Percentiles rank a stretch among this genome's conserved stretches.
These are phyloP conservation scores for Chenopodium quinoa DNA, from an alignment of 148 eudicot genomes.

Conservation along the genomic window DNA sequence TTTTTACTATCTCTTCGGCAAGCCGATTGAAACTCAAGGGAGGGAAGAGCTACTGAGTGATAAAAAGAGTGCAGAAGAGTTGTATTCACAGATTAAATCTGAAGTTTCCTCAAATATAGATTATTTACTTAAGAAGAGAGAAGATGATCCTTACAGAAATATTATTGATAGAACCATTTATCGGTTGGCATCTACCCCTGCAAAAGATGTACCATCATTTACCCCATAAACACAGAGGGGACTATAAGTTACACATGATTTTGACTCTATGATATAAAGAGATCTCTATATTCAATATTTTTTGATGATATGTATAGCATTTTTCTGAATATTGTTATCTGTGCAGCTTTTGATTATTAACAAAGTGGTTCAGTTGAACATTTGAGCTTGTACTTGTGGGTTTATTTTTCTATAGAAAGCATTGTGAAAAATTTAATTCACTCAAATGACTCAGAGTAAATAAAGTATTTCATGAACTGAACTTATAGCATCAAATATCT, in stretches of 20 bases:
- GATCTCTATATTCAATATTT: background rate
- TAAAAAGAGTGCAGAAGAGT: constrained; percentile 48
- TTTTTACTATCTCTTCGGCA: constrained; percentile 68
- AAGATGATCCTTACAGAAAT: constrained; percentile 78
- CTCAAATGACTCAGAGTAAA: background rate
- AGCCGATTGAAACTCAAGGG: constrained; percentile 71
- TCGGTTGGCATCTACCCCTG: constrained; percentile 33
- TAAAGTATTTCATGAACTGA: background rate
- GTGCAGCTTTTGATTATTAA: background rate
- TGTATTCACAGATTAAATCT: constrained; percentile 57
- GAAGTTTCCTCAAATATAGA: constrained; percentile 52
- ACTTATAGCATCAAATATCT: background rate
- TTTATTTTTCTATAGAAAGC: background rate
- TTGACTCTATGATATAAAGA: constrained; percentile 3
- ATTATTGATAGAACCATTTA: constrained; percentile 52
- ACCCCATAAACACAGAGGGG: constrained; percentile 38
- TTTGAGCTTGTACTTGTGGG: background rate
- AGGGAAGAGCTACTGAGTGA: constrained; percentile 48
- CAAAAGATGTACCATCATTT: constrained; percentile 58
- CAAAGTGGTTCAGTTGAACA: background rate
- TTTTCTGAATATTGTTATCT: background rate
- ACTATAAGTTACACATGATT: constrained; percentile 17
- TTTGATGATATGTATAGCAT: constrained; percentile 4
- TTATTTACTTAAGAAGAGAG: constrained; percentile 62
- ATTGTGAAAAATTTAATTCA: background rate